Evolutionary conservation across 176 grass and related monocot genomes (phyloP).

Genomic region (Oryza glaberrima): DNA sequence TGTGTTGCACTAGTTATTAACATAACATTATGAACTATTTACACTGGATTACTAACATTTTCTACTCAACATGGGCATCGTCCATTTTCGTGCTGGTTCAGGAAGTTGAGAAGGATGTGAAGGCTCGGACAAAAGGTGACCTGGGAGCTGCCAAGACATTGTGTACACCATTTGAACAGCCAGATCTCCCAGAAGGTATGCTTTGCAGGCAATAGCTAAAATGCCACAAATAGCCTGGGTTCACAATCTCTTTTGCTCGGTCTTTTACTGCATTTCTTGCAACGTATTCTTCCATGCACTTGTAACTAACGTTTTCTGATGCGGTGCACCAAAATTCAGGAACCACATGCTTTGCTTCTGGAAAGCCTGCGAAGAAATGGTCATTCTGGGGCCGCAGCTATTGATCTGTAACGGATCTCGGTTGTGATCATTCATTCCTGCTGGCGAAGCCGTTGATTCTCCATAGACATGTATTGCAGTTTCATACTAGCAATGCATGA

Average conservation of each 20-base stretch:
- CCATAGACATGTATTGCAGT: neutral
- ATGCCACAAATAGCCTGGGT: neutral
- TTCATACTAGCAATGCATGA: neutral
- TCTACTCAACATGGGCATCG: neutral
- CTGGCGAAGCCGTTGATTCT: neutral
- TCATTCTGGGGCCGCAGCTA: conserved; percentile 93
- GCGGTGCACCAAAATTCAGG: conserved; percentile 47
- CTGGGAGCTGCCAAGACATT: conserved; percentile 67
- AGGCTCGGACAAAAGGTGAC: conserved; percentile 67
- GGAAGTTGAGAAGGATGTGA: conserved; percentile 74
- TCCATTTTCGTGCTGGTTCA: conserved; percentile 2
- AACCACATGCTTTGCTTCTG: conserved; percentile 89
- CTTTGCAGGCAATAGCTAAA: neutral
- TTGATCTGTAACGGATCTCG: conserved; percentile 32
- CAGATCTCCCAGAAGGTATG: conserved; percentile 70
- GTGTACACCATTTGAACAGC: conserved; percentile 75
- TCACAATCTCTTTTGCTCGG: neutral
- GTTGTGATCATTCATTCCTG: neutral
- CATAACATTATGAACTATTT: neutral
- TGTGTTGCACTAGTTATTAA: no score
- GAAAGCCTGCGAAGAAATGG: conserved; percentile 88
- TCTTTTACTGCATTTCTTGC: neutral
- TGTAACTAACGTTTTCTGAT: neutral
- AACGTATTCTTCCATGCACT: neutral
- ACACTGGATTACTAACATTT: neutral